A percentile compares a stretch with the other conserved stretches of the same genome.
Conservation (phyloP, 768 basidiomycete species). For the Podaxis sp. region DNA sequence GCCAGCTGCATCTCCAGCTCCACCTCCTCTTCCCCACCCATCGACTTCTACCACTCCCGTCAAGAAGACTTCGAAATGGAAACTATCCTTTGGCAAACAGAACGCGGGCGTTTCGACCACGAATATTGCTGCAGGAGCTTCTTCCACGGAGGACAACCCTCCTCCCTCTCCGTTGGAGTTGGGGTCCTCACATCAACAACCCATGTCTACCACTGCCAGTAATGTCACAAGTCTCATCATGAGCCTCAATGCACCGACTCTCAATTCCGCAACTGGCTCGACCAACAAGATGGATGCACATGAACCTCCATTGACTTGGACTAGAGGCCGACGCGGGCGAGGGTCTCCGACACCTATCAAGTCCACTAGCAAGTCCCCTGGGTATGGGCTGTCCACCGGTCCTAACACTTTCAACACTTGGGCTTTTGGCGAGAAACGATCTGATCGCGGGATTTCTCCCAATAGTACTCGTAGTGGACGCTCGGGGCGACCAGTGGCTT, state of each 20-base stretch:
- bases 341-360: conserved; percentile 18
- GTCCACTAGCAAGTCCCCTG: conserved; percentile 23
- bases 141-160: conserved; percentile 36
- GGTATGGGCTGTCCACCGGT: conserved; percentile 22
- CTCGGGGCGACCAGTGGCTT: conserved; percentile 36
- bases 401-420: conserved; percentile 27
- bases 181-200: conserved; percentile 20
- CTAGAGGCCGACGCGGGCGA: conserved; percentile 41
- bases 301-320: conserved; percentile 42
- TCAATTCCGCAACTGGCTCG: conserved; percentile 20
- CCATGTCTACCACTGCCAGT: conserved; percentile 66
- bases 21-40: conserved; percentile 18
- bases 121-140: conserved; percentile 30
- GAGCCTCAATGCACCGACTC: conserved; percentile 51
- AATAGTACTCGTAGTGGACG: conserved; percentile 49
- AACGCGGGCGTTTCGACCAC: conserved; percentile 29
- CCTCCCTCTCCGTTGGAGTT: conserved; percentile 26
- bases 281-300: conserved; percentile 32
- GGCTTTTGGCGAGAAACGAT: conserved; percentile 27
- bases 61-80: conserved; percentile 89
- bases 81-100: conserved; percentile 67
- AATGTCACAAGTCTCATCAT: conserved; percentile 76
- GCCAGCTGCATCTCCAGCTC: conserved; percentile 11
- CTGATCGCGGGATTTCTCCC: conserved; percentile 52
- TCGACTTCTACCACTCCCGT: conserved; percentile 30